phyloP scores from a whole-genome alignment of 257 asterid species.

The Plectranthus barbatus region DNA sequence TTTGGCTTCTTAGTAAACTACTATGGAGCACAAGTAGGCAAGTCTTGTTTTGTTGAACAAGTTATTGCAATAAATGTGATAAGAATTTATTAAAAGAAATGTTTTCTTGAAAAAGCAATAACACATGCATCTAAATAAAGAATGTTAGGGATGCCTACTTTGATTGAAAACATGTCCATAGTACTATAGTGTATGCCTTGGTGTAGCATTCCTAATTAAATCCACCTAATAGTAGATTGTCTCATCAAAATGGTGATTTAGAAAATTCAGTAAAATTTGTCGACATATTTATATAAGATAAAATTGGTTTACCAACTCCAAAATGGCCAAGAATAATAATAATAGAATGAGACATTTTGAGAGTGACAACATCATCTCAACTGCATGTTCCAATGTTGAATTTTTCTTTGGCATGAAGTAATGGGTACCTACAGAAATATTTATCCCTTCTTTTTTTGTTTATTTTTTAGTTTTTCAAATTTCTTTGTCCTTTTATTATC shows the following conservation, averaged over 20 bases:
- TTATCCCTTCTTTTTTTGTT: neutral
- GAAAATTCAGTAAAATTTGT: too few species aligned
- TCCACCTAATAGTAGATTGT: neutral
- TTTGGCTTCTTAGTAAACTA: too few species aligned
- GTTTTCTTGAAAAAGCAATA: neutral
- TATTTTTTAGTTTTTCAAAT: neutral
- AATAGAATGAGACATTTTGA: slow-evolving; percentile 7
- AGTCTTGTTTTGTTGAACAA: too few species aligned
- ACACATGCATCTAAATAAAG: neutral
- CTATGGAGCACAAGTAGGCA: too few species aligned
- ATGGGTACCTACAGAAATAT: neutral
- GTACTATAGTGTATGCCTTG: neutral
- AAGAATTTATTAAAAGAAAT: too few species aligned
- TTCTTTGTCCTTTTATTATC: too few species aligned
- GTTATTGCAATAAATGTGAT: too few species aligned
- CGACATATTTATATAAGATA: too few species aligned
- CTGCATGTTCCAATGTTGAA: slow-evolving; percentile 12
- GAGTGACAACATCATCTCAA: slow-evolving; percentile 11
- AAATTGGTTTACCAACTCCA: neutral
- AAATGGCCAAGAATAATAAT: slow-evolving; percentile 3
- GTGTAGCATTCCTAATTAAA: neutral
- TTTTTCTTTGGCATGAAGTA: slow-evolving; percentile 13
- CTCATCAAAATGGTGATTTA: neutral
- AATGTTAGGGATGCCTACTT: neutral
- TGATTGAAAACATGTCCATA: neutral